Evolutionary conservation across 164 flowering plant genomes (phyloP).

Genomic region (Chloranthus sessilifolius): DNA sequence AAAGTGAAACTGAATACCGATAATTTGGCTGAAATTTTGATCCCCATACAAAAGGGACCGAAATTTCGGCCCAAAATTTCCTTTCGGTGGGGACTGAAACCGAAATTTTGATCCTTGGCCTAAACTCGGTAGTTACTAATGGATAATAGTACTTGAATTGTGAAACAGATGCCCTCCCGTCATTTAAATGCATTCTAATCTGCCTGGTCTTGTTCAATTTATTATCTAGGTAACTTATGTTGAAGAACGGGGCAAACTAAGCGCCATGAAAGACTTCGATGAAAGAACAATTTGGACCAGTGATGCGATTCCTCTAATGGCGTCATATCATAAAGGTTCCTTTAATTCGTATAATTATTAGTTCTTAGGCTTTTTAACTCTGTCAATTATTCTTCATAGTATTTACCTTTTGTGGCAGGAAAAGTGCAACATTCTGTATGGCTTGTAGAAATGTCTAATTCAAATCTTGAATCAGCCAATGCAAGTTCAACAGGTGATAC

Average conservation of each 20-base stretch:
- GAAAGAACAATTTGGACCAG: constrained; percentile 95
- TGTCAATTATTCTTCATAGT: neutral
- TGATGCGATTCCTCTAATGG: constrained; percentile 75
- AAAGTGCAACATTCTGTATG: constrained; percentile 93
- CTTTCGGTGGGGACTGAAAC: too few species aligned
- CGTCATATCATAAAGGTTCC: constrained; percentile 79
- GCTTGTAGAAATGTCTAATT: constrained; percentile 48
- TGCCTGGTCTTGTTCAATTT: too few species aligned
- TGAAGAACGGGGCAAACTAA: constrained; percentile 75
- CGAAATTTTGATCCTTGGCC: too few species aligned
- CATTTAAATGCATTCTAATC: too few species aligned
- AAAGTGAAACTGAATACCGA: too few species aligned
- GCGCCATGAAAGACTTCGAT: constrained; percentile 74
- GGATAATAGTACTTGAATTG: too few species aligned
- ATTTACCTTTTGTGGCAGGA: constrained; percentile 34
- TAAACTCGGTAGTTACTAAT: too few species aligned
- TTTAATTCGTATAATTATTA: neutral
- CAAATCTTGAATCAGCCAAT: constrained; percentile 31
- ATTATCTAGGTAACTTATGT: constrained; percentile 56
- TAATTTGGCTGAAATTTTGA: too few species aligned
- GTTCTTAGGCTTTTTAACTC: neutral
- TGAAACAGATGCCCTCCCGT: too few species aligned
- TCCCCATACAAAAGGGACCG: too few species aligned
- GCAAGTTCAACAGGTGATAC: constrained; percentile 24
- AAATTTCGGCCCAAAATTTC: too few species aligned